A percentile compares a stretch with the other conserved stretches of the same genome.
These are phyloP conservation scores for Fagus crenata DNA, from an alignment of 306 rosid species.

Conservation along the genomic window DNA sequence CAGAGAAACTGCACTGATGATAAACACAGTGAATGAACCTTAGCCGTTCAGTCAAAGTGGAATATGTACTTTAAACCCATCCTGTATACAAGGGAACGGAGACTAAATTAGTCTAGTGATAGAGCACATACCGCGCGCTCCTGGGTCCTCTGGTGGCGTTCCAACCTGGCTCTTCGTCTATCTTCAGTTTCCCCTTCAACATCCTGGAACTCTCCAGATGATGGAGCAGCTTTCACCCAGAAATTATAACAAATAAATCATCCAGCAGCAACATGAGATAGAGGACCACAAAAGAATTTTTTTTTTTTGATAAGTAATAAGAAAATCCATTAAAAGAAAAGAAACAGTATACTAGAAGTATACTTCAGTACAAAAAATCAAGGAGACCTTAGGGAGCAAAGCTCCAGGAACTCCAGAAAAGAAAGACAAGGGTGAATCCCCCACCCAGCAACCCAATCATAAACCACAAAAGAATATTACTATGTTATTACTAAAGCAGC, in stretches of 20 bases:
- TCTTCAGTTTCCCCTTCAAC: slow-evolving; percentile 96
- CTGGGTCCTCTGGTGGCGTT: slow-evolving; percentile 84
- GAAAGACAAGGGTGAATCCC: too few species aligned
- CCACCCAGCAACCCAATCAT: too few species aligned
- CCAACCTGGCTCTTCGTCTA: slow-evolving; percentile 88
- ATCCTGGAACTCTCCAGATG: slow-evolving; percentile 81
- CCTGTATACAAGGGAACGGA: slow-evolving; percentile 6
- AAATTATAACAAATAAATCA: slow-evolving; percentile 20
- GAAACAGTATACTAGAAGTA: too few species aligned
- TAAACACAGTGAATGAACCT: not conserved
- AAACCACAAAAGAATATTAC: slow-evolving; percentile 19
- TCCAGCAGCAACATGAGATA: slow-evolving; percentile 24
- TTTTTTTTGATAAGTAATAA: too few species aligned
- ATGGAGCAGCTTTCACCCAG: slow-evolving; percentile 58
- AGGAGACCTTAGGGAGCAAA: too few species aligned
- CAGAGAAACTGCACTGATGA: slow-evolving; percentile 15
- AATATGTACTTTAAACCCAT: slow-evolving; percentile 10
- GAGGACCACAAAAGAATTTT: slow-evolving; percentile 3
- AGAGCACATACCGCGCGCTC: slow-evolving; percentile 80
- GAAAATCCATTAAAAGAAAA: too few species aligned
- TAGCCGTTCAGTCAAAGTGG: not conserved
- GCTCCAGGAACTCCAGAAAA: too few species aligned
- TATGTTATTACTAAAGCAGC: slow-evolving; percentile 15
- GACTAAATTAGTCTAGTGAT: slow-evolving; percentile 19
- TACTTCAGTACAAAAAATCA: too few species aligned